These are phyloP conservation scores for Proliferodiscus dingleyae DNA, from an alignment of 2,329 filamentous ascomycete genomes.

Conservation along the genomic window DNA sequence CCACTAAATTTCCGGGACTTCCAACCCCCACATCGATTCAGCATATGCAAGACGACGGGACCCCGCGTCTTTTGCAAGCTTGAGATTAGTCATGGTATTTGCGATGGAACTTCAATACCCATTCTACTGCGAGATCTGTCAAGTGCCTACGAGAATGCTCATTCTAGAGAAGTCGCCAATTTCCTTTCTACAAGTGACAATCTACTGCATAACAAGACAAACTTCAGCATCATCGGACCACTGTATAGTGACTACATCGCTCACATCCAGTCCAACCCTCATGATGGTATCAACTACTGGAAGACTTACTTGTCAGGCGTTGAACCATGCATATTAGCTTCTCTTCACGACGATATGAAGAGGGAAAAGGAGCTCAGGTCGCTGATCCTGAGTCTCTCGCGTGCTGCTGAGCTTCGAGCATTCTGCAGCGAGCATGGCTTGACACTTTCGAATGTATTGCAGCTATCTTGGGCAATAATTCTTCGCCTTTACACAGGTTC, in stretches of 20 bases:
- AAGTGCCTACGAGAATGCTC: background rate
- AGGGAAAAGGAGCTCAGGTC: slow-evolving; percentile 11
- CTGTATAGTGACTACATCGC: slow-evolving; percentile 31
- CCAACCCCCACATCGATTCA: slow-evolving; percentile 41
- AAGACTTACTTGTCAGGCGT: slow-evolving; percentile 24
- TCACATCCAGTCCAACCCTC: slow-evolving; percentile 26
- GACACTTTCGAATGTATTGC: slow-evolving; percentile 35
- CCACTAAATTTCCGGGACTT: slow-evolving; percentile 1
- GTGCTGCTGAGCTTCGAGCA: slow-evolving; percentile 1
- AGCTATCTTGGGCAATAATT: slow-evolving; percentile 37
- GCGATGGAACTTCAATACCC: slow-evolving; percentile 46
- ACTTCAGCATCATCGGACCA: background rate
- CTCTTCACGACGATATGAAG: slow-evolving; percentile 16
- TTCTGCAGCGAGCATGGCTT: slow-evolving; percentile 16
- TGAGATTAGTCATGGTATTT: slow-evolving; percentile 47
- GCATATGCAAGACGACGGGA: slow-evolving; percentile 37
- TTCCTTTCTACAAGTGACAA: background rate
- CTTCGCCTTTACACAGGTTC: slow-evolving; percentile 33
- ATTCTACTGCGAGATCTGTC: slow-evolving; percentile 25
- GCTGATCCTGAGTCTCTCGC: slow-evolving; percentile 19
- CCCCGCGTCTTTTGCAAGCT: slow-evolving; percentile 40
- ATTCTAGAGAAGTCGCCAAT: background rate
- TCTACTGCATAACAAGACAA: background rate
- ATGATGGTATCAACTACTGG: slow-evolving; percentile 24
- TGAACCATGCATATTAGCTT: slow-evolving; percentile 35